A percentile compares a stretch with the other conserved stretches of the same genome.
These are phyloP conservation scores for Brachypodium distachyon DNA, from an alignment of 202 grass and related monocot species.

Conservation along the genomic window DNA sequence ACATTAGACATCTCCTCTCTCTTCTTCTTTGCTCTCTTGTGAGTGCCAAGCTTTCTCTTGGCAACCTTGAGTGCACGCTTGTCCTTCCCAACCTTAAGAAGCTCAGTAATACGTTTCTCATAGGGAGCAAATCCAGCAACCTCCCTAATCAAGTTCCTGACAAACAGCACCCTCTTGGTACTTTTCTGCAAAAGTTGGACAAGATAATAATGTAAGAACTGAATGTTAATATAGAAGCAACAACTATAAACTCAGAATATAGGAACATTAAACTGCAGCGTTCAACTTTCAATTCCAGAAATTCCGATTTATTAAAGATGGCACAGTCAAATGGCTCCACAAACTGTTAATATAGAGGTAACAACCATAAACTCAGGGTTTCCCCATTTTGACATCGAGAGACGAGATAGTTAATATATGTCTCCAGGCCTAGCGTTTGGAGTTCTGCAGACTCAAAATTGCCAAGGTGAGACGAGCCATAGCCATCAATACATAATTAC, in stretches of 20 bases:
- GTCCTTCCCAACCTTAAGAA: constrained; percentile 94
- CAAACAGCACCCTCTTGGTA: constrained; percentile 74
- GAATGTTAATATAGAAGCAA: neutral
- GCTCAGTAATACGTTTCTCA: constrained; percentile 82
- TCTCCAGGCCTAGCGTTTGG: no score
- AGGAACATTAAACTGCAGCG: neutral
- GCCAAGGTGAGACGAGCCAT: no score
- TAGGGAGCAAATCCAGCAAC: constrained; percentile 89
- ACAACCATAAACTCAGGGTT: no score
- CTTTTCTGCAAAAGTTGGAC: constrained; percentile 29
- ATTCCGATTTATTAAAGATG: neutral
- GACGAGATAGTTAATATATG: no score
- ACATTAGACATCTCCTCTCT: constrained; percentile 90
- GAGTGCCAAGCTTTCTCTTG: constrained; percentile 89
- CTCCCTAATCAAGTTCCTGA: constrained; percentile 67
- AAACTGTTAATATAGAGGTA: no score
- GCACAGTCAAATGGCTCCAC: no score
- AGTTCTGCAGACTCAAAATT: no score
- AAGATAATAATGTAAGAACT: neutral
- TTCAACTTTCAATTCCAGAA: neutral
- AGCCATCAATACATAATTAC: no score
- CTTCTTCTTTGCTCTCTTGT: constrained; percentile 99
- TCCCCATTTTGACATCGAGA: no score
- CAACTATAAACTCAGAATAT: neutral
- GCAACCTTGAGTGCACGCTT: constrained; percentile 80